Evolutionary conservation across 2,329 filamentous ascomycete genomes (phyloP).

Genomic region (Byssoonygena ceratinophila): DNA sequence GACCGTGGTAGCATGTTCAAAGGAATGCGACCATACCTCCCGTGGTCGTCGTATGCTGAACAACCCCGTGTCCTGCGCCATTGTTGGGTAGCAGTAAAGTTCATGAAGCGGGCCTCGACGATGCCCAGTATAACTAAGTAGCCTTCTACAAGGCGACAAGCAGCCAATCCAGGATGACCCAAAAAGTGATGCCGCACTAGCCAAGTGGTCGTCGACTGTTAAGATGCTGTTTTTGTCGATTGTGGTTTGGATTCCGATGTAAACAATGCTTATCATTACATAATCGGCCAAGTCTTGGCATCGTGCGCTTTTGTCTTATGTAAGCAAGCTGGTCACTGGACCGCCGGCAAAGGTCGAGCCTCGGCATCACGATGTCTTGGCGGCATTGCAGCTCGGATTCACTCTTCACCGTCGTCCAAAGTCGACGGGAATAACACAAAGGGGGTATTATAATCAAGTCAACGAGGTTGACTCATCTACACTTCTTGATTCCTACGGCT

Average conservation of each 20-base stretch:
- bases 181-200: neutral
- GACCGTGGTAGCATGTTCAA: neutral
- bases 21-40: conserved; percentile 53
- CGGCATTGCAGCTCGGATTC: neutral
- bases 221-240: neutral
- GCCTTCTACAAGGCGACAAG: neutral
- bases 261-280: conserved; percentile 8
- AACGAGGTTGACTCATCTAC: neutral
- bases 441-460: neutral
- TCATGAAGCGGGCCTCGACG: conserved; percentile 22
- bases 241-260: conserved; percentile 9
- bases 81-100: conserved; percentile 36
- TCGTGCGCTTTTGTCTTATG: conserved; percentile 4
- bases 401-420: neutral
- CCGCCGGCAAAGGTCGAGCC: conserved; percentile 20
- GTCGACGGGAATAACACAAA: neutral
- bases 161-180: neutral
- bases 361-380: conserved; percentile 13
- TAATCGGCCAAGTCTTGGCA: conserved; percentile 6
- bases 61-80: conserved; percentile 78
- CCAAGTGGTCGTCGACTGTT: neutral
- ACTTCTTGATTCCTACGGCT: neutral
- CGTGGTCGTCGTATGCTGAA: conserved; percentile 87
- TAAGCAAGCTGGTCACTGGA: conserved; percentile 28
- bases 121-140: no score